Percentiles rank a stretch among this genome's conserved stretches.
phyloP scores from a whole-genome alignment of 1,284 basidiomycete species.

The Bondarzewia mesenterica region DNA sequence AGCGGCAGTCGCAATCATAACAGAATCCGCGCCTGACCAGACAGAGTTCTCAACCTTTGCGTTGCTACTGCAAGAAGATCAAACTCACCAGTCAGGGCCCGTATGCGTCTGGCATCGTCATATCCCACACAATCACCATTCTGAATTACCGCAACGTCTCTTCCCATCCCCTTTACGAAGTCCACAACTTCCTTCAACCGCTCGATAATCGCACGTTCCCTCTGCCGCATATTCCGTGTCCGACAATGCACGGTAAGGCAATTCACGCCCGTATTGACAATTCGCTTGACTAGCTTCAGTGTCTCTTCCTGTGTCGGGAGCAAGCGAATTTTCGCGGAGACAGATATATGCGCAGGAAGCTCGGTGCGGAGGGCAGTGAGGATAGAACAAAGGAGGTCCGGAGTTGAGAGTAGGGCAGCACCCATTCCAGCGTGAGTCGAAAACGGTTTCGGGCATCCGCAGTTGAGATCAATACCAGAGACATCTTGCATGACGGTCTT shows the following conservation, averaged over 20 bases:
- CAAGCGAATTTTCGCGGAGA: constrained; percentile 90
- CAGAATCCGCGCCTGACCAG: constrained; percentile 69
- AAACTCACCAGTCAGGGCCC: constrained; percentile 61
- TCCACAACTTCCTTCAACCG: constrained; percentile 82
- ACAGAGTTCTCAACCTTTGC: background rate
- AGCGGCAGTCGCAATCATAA: constrained; percentile 94
- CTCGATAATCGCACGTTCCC: constrained; percentile 74
- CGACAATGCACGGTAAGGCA: constrained; percentile 94
- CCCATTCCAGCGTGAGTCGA: constrained; percentile 96
- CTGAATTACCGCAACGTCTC: constrained; percentile 78
- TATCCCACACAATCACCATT: constrained; percentile 90
- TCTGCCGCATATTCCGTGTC: constrained; percentile 87
- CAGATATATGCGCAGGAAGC: constrained; percentile 73
- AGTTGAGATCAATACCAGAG: constrained; percentile 91
- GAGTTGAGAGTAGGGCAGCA: constrained; percentile 87
- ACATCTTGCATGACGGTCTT: constrained; percentile 84
- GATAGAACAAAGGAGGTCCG: constrained; percentile 86
- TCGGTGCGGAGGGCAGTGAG: constrained; percentile 66
- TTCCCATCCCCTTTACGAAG: constrained; percentile 62
- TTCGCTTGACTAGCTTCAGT: constrained; percentile 77
- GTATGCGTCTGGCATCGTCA: constrained; percentile 72
- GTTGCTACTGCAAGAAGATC: constrained; percentile 2
- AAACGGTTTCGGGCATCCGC: constrained; percentile 94
- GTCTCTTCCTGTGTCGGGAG: constrained; percentile 85
- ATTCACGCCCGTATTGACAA: constrained; percentile 83